These are phyloP conservation scores for Pseudopediastrum boryanum DNA, from an alignment of 139 green algal genomes.

Conservation along the genomic window DNA sequence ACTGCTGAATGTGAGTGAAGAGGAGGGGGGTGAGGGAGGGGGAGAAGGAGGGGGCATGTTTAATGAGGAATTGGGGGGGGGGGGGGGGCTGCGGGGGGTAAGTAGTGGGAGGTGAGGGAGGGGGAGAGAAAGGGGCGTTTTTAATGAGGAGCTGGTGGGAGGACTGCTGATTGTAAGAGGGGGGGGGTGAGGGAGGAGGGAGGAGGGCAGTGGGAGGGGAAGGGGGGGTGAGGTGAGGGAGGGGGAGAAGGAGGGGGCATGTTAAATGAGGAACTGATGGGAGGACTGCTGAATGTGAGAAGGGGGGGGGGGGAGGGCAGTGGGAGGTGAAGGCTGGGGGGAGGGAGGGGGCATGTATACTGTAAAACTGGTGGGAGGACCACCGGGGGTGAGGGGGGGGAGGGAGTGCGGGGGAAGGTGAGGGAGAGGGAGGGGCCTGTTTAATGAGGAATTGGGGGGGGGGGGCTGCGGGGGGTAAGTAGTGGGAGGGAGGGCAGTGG, in stretches of 20 bases:
- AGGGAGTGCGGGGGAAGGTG: too few relatives aligned
- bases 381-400: constrained; percentile 21
- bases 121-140: background rate
- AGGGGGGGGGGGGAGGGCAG: too few relatives aligned
- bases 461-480: background rate
- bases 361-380: background rate
- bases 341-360: background rate
- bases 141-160: background rate
- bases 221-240: background rate
- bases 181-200: too few relatives aligned
- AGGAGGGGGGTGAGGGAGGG: background rate
- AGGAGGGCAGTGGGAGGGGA: too few relatives aligned
- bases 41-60: background rate
- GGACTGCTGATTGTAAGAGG: too few relatives aligned
- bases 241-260: too few relatives aligned
- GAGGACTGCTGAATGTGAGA: constrained; percentile 20
- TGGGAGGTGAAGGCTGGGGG: background rate
- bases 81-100: background rate
- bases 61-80: background rate
- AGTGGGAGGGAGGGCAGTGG: background rate
- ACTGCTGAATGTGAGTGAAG: constrained; percentile 26
- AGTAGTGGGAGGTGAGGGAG: background rate
- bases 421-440: too few relatives aligned
- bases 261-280: constrained; percentile 40
- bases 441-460: background rate